phyloP scores from a whole-genome alignment of 2,329 filamentous ascomycete species.

The Zasmidium angulare region DNA sequence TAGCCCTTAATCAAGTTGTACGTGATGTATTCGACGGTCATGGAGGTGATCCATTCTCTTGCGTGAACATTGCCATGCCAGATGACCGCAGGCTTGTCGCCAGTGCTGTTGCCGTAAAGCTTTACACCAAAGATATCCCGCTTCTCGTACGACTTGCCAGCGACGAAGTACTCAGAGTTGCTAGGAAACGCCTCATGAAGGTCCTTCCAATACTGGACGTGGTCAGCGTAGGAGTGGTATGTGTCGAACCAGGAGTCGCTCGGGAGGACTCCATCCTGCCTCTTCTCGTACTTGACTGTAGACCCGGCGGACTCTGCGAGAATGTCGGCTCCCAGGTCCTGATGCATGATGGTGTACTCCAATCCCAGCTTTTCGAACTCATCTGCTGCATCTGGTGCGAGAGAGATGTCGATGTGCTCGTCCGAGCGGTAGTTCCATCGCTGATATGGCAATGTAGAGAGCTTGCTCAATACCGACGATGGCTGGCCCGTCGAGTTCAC shows the following conservation, averaged over 20 bases:
- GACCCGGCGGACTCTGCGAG: conserved; percentile 11
- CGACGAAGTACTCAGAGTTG: conserved; percentile 25
- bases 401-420: conserved; percentile 20
- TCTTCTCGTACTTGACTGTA: conserved; percentile 10
- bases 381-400: conserved; percentile 12
- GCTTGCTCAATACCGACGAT: conserved; percentile 7
- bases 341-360: conserved; percentile 19
- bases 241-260: conserved; percentile 23
- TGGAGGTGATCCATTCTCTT: conserved; percentile 28
- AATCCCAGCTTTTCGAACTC: conserved; percentile 20
- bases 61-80: conserved; percentile 27
- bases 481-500: conserved; percentile 14
- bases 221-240: conserved; percentile 28
- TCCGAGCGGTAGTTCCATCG: conserved; percentile 17
- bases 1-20: conserved; percentile 27
- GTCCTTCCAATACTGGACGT: conserved; percentile 26
- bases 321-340: conserved; percentile 24
- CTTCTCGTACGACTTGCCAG: conserved; percentile 23
- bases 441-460: conserved; percentile 18
- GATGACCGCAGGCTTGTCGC: conserved; percentile 22
- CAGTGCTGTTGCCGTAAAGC: conserved; percentile 24
- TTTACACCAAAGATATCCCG: conserved; percentile 26
- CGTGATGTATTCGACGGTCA: conserved; percentile 29
- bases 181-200: conserved; percentile 22
- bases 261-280: conserved; percentile 19